A percentile compares a stretch with the other conserved stretches of the same genome.
phyloP scores from a whole-genome alignment of 1,284 basidiomycete genomes.

The Rhodotorula sp. region DNA sequence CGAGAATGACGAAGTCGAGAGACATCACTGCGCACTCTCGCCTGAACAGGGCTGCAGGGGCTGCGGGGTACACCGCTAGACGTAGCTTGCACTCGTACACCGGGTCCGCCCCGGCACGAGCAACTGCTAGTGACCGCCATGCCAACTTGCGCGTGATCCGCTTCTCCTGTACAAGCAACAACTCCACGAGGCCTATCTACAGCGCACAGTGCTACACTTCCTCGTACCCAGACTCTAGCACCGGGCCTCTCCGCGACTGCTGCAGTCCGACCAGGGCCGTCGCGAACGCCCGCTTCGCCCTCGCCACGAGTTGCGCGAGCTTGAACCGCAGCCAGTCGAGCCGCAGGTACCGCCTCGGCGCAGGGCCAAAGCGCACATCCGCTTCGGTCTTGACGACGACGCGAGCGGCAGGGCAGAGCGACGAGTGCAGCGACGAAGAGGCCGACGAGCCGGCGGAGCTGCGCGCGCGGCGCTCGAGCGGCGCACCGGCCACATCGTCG shows the following conservation, averaged over 20 bases:
- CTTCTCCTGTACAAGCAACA: not conserved
- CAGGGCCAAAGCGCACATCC: conserved; percentile 32
- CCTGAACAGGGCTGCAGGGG: too few relatives aligned
- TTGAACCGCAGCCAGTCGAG: conserved; percentile 17
- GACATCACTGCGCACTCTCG: too few relatives aligned
- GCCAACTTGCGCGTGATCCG: too few relatives aligned
- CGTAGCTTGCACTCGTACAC: too few relatives aligned
- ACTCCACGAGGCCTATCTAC: not conserved
- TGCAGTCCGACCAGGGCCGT: conserved; percentile 13
- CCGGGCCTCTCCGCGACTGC: not conserved
- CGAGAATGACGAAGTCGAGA: too few relatives aligned
- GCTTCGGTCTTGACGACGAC: conserved; percentile 29
- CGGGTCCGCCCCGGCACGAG: too few relatives aligned
- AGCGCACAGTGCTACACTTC: not conserved
- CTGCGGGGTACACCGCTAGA: too few relatives aligned
- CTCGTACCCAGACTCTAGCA: not conserved
- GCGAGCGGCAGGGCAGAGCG: not conserved
- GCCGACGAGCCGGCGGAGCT: too few relatives aligned
- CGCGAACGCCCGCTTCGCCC: conserved; percentile 1
- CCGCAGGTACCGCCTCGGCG: conserved; percentile 30
- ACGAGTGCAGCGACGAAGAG: not conserved
- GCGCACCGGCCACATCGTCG: too few relatives aligned
- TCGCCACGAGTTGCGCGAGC: conserved; percentile 1
- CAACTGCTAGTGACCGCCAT: too few relatives aligned
- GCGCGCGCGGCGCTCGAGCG: too few relatives aligned